Conservation (phyloP, 1,139 yeast genomes). For the Scheffersomyces quercinus region DNA sequence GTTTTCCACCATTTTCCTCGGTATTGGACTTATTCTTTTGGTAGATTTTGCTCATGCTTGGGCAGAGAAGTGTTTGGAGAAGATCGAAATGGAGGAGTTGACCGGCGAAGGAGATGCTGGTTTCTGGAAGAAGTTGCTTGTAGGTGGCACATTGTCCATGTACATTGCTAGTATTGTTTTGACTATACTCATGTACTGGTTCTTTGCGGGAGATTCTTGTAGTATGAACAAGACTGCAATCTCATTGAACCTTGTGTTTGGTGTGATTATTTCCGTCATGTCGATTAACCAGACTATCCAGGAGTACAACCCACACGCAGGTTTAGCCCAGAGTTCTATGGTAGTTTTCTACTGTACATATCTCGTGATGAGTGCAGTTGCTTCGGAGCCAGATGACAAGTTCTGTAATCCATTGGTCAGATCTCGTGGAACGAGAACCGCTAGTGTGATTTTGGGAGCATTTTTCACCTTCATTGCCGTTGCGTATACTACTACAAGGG, state of each 20-base stretch:
- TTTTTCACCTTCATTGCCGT: slow-evolving; percentile 91
- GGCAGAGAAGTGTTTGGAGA: slow-evolving; percentile 95
- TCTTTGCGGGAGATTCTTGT: slow-evolving; percentile 85
- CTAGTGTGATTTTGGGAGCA: slow-evolving; percentile 87
- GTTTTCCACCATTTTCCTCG: slow-evolving; percentile 80
- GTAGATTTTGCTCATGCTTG: slow-evolving; percentile 99
- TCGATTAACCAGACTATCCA: slow-evolving; percentile 85
- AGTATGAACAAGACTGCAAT: slow-evolving; percentile 90
- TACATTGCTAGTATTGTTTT: slow-evolving; percentile 70
- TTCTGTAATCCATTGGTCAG: slow-evolving; percentile 89
- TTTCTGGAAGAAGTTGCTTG: slow-evolving; percentile 78
- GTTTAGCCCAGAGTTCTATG: slow-evolving; percentile 95
- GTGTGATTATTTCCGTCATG: slow-evolving; percentile 62
- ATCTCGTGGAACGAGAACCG: slow-evolving; percentile 86
- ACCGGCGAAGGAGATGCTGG: slow-evolving; percentile 48
- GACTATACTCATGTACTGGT: slow-evolving; percentile 77
- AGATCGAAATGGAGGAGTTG: slow-evolving; percentile 85
- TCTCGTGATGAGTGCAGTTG: slow-evolving; percentile 88
- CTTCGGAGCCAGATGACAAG: slow-evolving; percentile 94
- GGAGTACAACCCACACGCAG: slow-evolving; percentile 92
- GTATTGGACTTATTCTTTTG: slow-evolving; percentile 83
- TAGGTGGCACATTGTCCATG: slow-evolving; percentile 88
- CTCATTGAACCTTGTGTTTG: slow-evolving; percentile 67
- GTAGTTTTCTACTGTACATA: slow-evolving; percentile 93
- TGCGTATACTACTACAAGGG: slow-evolving; percentile 96